phyloP scores from a whole-genome alignment of 164 flowering plant species.

The Vitis labrusca region DNA sequence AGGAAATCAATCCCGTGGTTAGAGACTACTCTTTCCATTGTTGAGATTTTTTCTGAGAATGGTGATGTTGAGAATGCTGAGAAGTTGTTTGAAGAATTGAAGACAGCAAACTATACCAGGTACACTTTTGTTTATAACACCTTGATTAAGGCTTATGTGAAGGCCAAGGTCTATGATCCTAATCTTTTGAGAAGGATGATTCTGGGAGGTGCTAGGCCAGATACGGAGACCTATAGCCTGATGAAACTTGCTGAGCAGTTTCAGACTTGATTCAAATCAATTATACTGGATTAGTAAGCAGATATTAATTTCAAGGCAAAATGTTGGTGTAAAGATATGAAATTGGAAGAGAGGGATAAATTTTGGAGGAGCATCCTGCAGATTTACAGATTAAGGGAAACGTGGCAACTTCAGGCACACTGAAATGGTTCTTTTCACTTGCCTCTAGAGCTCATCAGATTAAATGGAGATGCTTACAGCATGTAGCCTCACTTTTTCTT shows the following conservation, averaged over 20 bases:
- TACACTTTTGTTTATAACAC: constrained; percentile 84
- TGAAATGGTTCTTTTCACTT: neutral
- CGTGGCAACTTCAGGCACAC: neutral
- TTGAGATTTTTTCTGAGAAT: constrained; percentile 70
- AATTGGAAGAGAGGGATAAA: neutral
- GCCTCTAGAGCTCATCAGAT: constrained; percentile 1
- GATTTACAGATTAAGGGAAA: neutral
- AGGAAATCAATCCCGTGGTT: constrained; percentile 83
- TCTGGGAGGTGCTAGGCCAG: constrained; percentile 88
- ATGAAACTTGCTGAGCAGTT: constrained; percentile 73
- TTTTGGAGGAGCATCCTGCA: neutral
- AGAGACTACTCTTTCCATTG: constrained; percentile 73
- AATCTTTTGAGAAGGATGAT: constrained; percentile 82
- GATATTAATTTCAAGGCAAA: too few species aligned
- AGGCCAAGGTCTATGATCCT: constrained; percentile 74
- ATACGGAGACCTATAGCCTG: constrained; percentile 86
- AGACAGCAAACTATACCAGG: constrained; percentile 64
- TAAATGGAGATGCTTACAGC: neutral
- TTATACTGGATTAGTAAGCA: too few species aligned
- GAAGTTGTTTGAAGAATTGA: constrained; percentile 71
- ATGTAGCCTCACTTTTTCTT: neutral
- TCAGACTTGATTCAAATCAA: constrained; percentile 19
- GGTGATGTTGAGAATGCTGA: constrained; percentile 80
- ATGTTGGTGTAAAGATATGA: neutral
- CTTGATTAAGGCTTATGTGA: constrained; percentile 77